A percentile compares a stretch with the other conserved stretches of the same genome.
These are phyloP conservation scores for Aspergillus sergii DNA, from an alignment of 2,329 filamentous ascomycete genomes.

Conservation along the genomic window DNA sequence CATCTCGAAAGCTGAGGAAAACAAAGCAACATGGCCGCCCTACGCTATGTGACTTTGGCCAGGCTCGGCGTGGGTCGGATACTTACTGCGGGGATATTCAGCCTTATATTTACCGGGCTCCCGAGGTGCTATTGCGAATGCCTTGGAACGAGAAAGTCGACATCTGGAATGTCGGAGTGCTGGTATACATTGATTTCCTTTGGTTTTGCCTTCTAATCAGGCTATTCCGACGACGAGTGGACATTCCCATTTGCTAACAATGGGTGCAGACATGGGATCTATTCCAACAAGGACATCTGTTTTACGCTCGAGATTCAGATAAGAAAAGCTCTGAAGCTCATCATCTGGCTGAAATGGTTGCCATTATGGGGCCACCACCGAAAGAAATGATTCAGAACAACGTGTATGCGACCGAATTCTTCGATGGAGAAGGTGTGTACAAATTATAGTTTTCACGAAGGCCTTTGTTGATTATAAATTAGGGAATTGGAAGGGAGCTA, in stretches of 20 bases:
- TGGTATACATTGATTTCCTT: too few species aligned
- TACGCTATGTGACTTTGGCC: conserved; percentile 20
- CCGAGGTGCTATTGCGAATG: conserved; percentile 30
- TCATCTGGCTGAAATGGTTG: conserved; percentile 22
- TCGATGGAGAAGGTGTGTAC: too few species aligned
- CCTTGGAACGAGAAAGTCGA: conserved; percentile 30
- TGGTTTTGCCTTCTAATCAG: too few species aligned
- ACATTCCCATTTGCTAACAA: too few species aligned
- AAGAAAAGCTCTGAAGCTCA: conserved; percentile 14
- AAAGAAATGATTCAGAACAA: too few species aligned
- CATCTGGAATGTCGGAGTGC: conserved; percentile 31
- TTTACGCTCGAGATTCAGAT: conserved; percentile 13
- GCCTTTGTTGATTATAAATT: too few species aligned
- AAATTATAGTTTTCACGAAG: too few species aligned
- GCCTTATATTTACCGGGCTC: conserved; percentile 31
- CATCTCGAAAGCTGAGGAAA: too few species aligned
- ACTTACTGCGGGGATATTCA: conserved; percentile 22
- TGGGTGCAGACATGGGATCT: conserved; percentile 22
- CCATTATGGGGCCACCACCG: conserved; percentile 17
- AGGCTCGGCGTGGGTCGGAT: conserved; percentile 19
- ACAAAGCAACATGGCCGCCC: too few species aligned
- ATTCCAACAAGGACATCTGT: conserved; percentile 21
- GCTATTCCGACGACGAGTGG: too few species aligned
- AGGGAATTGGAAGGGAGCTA: too few species aligned
- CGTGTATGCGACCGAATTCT: too few species aligned